Conservation (phyloP, 768 basidiomycete genomes). For the Mycena galericulata region DNA sequence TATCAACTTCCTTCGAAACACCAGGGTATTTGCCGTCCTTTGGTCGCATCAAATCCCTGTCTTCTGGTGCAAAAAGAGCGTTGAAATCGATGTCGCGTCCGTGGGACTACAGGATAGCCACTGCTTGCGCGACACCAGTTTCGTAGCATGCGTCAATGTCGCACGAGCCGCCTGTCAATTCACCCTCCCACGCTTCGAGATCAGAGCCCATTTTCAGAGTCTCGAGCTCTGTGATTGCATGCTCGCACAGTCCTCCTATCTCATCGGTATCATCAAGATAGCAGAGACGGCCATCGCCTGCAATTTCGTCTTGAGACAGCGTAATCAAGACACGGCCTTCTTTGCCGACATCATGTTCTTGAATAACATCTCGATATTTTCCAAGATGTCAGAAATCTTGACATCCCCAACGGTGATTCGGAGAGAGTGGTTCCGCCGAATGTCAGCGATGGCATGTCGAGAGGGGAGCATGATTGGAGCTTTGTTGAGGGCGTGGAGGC, state of each 20-base stretch:
- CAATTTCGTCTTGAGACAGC: slow-evolving; percentile 43
- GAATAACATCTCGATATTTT: slow-evolving; percentile 11
- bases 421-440: slow-evolving; percentile 30
- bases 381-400: background rate
- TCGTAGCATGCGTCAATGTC: too few relatives aligned
- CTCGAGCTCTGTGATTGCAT: background rate
- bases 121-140: too few relatives aligned
- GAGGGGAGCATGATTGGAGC: slow-evolving; percentile 39
- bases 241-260: background rate
- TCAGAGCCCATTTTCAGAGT: too few relatives aligned
- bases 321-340: slow-evolving; percentile 30
- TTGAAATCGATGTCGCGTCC: too few relatives aligned
- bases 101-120: too few relatives aligned
- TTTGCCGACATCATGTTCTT: slow-evolving; percentile 27
- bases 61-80: too few relatives aligned
- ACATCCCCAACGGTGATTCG: slow-evolving; percentile 27
- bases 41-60: too few relatives aligned
- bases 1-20: too few relatives aligned
- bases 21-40: too few relatives aligned
- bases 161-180: too few relatives aligned
- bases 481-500: slow-evolving; percentile 45
- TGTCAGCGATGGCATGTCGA: slow-evolving; percentile 30
- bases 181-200: too few relatives aligned
- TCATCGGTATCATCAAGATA: background rate
- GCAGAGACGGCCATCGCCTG: slow-evolving; percentile 31